These are phyloP conservation scores for Trametes cubensis DNA, from an alignment of 768 basidiomycete species.

Conservation along the genomic window DNA sequence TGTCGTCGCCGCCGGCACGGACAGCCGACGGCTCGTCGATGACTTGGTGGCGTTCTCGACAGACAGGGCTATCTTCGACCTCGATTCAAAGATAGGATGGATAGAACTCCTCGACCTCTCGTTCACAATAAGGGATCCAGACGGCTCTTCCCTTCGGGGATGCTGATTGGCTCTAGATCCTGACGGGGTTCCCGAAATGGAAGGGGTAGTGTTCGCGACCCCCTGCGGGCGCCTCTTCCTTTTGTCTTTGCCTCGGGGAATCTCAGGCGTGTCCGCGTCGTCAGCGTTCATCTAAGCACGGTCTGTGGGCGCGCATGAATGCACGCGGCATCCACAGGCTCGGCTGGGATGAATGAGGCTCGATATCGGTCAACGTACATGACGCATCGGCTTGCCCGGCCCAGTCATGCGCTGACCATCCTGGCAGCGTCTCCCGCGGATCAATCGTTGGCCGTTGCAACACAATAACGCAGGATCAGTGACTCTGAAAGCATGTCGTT, in stretches of 20 bases:
- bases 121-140: constrained; percentile 19
- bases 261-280: constrained; percentile 10
- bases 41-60: background rate
- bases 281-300: constrained; percentile 8
- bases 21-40: background rate
- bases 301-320: background rate
- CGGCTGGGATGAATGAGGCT: constrained; percentile 4
- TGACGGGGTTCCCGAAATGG: constrained; percentile 9
- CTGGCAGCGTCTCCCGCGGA: constrained; percentile 1
- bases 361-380: constrained; percentile 4
- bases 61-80: background rate
- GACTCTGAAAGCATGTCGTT: background rate
- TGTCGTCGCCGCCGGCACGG: background rate
- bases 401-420: constrained; percentile 3
- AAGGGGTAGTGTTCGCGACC: constrained; percentile 19
- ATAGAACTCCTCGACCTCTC: background rate
- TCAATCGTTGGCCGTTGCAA: constrained; percentile 10
- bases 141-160: background rate
- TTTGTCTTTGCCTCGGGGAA: constrained; percentile 20
- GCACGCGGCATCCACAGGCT: background rate
- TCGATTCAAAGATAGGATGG: background rate
- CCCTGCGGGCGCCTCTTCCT: constrained; percentile 12
- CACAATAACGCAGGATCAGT: constrained; percentile 13
- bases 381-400: background rate
- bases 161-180: background rate